phyloP scores from a whole-genome alignment of 2,329 filamentous ascomycete genomes.

The Fusarium sp. region DNA sequence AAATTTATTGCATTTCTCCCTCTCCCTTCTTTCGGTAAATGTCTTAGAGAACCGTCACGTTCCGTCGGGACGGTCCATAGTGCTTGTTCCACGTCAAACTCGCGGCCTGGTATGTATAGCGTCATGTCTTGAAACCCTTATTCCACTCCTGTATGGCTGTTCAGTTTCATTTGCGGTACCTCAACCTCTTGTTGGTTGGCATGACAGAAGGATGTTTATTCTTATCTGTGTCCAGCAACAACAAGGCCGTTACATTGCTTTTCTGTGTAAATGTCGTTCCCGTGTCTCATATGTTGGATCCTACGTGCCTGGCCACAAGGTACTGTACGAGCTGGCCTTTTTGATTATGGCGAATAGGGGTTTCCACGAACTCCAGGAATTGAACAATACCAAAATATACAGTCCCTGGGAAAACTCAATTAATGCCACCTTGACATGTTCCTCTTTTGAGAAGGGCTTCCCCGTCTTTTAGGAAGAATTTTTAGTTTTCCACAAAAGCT shows the following conservation, averaged over 20 bases:
- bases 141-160: neutral
- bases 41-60: conserved; percentile 24
- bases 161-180: neutral
- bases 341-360: conserved; percentile 11
- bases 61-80: conserved; percentile 36
- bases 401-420: neutral
- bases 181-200: neutral
- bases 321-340: conserved; percentile 4
- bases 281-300: neutral
- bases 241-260: neutral
- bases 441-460: neutral
- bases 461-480: neutral
- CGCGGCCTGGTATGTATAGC: conserved; percentile 7
- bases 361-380: neutral
- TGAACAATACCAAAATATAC: neutral
- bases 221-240: no score
- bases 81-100: conserved; percentile 2
- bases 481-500: conserved; percentile 8
- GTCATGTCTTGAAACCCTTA: conserved; percentile 14
- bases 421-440: neutral
- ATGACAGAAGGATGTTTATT: neutral
- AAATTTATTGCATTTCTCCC: conserved; percentile 3
- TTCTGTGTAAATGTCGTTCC: neutral
- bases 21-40: conserved; percentile 22
- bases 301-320: conserved; percentile 5